Evolutionary conservation across 257 asterid species (phyloP), one percentile per base, ranked within the genome.

Genomic region (Plectranthus barbatus): DNA sequence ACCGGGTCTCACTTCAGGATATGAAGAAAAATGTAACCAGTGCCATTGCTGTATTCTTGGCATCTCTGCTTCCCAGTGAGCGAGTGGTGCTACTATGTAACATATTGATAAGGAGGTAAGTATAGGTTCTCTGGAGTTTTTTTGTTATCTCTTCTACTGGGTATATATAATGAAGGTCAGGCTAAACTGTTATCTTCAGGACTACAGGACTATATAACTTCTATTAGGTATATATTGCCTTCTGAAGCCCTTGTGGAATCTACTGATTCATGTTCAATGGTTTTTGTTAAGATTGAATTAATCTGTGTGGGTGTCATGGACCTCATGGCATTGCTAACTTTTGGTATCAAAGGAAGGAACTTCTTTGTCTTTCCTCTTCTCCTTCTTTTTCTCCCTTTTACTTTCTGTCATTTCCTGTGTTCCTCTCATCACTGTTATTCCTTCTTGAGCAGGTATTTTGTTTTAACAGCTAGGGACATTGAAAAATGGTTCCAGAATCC

Each of bases 401-500:
- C 17, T 55, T 40, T 34, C 36, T 59, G 18, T 36, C 10, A 17
- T 58, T 57, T 14, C 46, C 46, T 56, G 46, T 58, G 39, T 49
- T 56, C 61, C 52, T 77, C 72, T 78, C 31, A 73, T 37, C 63
- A 54, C 62, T 73, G n/a, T 53, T 67, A 42, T 64, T 66, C 46
- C 69, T 69, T 74, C 75, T 74, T 54, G 18, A 72, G 65, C 92
- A 93, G 99, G 92, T 87, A 87, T 68, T 93, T 93, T 79, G 94
- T 90, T 76, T 79, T 93, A 65, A 93, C 96, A 29, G 75, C 84
- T 44, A 75, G 77, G 71, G 99, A 93, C 74, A 71, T 90, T 80
- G 96, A 90, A 68, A 95, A 90, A 68, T 93, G 99, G 99, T 76
- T 78, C 80, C 86, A 80, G 72, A 90, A 72, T 72, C 96, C 97